Base-by-base conservation (phyloP, 108 stramenopile genomes). In the Stephanodiscus minutulus region DNA sequence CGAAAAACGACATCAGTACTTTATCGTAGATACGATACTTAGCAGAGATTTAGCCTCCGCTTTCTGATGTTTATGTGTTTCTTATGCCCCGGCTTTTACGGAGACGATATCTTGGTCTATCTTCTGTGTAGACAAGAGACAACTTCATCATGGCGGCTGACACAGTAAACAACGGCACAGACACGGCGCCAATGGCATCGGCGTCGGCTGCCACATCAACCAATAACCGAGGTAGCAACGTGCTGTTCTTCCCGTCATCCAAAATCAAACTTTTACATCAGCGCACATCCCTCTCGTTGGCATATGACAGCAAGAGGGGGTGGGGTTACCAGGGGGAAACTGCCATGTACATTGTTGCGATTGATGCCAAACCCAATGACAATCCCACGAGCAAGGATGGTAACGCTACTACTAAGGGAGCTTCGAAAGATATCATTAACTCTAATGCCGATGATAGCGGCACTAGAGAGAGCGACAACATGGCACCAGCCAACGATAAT, bases 301-400 rank as follows among this genome's bases (percentile, higher is more conserved):
- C 81, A 7, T 77, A 61, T 50, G 52, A 76, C 43, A 41, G 53
- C 2, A n/a, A 20, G 11, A 52, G 37, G 33, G 69, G 81, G 6
- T 82, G 81, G 81, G 81, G 73, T 0, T 82, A 82, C 52, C 50
- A 41, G 25, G 81, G 81, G 28, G 81, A 77, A 41, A 82, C 81
- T 8, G 62, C 76, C 7, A 39, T 82, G 58, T 82, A 82, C 52
- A 53, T 76, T 3, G 65, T 73, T 46, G 68, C 47, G 8, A 48
- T 36, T 11, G 13, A 70, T 31, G 21, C 37, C 8, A 31, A 65
- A 41, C 47, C 35, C 44, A 55, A 36, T 9, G 22, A 59, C 25
- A 17, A 57, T 43, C 7, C 33, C 28, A 20, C 8, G 0, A 5
- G 7, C 2, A 46, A 27, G 0, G 48, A 13, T 18, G 44, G 35